Evolutionary conservation across 495 filamentous ascomycete genomes (phyloP), one percentile per base, ranked within the genome.

Genomic region (Oleoguttula mirabilis): DNA sequence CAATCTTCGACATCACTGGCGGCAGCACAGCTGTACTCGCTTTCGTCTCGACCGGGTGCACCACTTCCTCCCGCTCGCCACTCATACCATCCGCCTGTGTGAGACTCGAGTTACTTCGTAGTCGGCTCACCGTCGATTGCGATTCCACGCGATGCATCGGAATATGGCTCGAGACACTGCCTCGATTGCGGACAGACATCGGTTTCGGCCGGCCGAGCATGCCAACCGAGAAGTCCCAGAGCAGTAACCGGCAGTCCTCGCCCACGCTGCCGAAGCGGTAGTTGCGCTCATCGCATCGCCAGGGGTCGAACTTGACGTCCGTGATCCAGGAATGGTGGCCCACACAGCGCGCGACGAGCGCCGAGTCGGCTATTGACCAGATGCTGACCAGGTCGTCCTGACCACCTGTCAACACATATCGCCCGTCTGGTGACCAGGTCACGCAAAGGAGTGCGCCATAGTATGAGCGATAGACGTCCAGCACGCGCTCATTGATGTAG

Each of bases 171-270:
- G 71, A 77, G 35, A 82, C 60, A 44, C 76, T 80, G 6, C 67
- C 72, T 24, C 76, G 68, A 20, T 41, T 38, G 32, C 43, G 36
- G 27, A 41, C 38, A 59, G 76, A 48, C 68, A 84, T 80, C 48
- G 77, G 81, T 54, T 81, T 85, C 1, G 90, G 92, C 23, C 90
- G 74, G 58, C 88, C 79, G 48, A 98, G 65, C 87, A 95, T 95
- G 36, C 87, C 87, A 21, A 94, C 87, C 45, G 79, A 90, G 60
- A 98, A 98, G 66, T 98, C 90, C 90, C 90, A 98, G 23, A 98
- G 65, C 36, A 94, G 71, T 23, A 98, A 60, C 40, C 85, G 65
- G 52, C 90, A 82, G 57, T 98, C 90, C 58, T 94, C 87, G 4
- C 92, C 92, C 12, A 96, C 92, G 51, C 82, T 92, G 21, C 92